Evolutionary conservation across 2,329 filamentous ascomycete species (phyloP).

Genomic region (Alternaria incomplexa): DNA sequence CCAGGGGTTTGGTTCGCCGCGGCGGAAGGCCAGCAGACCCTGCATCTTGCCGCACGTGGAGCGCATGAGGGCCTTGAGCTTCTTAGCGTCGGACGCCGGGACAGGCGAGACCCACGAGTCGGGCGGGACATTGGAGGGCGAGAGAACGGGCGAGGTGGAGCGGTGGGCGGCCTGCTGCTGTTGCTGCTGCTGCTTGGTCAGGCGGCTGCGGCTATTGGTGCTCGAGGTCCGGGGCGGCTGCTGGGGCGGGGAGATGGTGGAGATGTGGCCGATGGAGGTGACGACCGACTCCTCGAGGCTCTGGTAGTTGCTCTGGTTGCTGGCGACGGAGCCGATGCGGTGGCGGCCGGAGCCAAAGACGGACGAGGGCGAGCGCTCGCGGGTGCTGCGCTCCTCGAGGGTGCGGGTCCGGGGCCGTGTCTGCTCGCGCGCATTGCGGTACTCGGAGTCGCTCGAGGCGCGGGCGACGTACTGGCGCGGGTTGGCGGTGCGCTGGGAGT

Average conservation of each 20-base stretch:
- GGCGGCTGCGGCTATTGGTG: slow-evolving; percentile 37
- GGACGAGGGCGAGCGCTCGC: slow-evolving; percentile 51
- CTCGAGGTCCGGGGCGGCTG: slow-evolving; percentile 36
- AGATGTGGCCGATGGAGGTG: slow-evolving; percentile 51
- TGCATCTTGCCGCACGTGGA: slow-evolving; percentile 79
- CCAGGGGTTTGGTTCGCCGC: slow-evolving; percentile 68
- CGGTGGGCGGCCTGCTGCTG: not conserved
- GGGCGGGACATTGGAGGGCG: slow-evolving; percentile 33
- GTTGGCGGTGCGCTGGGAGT: slow-evolving; percentile 24
- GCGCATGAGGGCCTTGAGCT: slow-evolving; percentile 77
- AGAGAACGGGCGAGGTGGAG: slow-evolving; percentile 26
- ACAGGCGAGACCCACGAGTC: slow-evolving; percentile 48
- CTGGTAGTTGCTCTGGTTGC: slow-evolving; percentile 59
- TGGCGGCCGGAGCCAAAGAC: slow-evolving; percentile 59
- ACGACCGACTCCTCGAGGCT: slow-evolving; percentile 49
- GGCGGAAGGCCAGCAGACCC: slow-evolving; percentile 76
- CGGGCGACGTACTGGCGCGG: slow-evolving; percentile 38
- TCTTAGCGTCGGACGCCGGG: slow-evolving; percentile 71
- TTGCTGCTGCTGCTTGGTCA: slow-evolving; percentile 37
- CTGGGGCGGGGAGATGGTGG: slow-evolving; percentile 44
- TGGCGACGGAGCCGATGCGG: slow-evolving; percentile 74
- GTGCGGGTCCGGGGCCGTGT: slow-evolving; percentile 60
- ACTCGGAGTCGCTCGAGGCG: slow-evolving; percentile 43
- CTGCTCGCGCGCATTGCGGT: slow-evolving; percentile 53
- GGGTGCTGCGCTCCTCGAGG: slow-evolving; percentile 52